These are phyloP conservation scores for Osmozyma mogii DNA, from an alignment of 805 yeast species.

Conservation along the genomic window DNA sequence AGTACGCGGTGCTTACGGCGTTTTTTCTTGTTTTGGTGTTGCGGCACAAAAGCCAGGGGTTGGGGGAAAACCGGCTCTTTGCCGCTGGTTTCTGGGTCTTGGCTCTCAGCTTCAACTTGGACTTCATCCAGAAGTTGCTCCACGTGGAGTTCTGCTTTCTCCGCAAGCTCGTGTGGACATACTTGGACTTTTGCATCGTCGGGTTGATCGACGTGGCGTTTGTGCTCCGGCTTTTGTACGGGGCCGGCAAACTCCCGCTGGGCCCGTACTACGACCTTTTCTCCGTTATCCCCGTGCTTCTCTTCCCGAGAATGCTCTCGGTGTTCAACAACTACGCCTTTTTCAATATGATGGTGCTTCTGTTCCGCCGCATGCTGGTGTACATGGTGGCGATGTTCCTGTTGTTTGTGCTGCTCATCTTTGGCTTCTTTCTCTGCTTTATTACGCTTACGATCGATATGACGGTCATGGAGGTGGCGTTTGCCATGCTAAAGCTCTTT, in stretches of 20 bases:
- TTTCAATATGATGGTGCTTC: slow-evolving; percentile 43
- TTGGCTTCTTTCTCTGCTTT: slow-evolving; percentile 50
- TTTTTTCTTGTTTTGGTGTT: slow-evolving; percentile 24
- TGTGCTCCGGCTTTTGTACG: slow-evolving; percentile 14
- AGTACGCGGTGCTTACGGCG: slow-evolving; percentile 22
- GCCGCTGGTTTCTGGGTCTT: slow-evolving; percentile 38
- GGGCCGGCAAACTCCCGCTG: slow-evolving; percentile 8
- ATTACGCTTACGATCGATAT: slow-evolving; percentile 38
- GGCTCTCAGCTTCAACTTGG: slow-evolving; percentile 40
- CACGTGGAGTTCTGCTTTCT: slow-evolving; percentile 40
- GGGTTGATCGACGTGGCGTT: slow-evolving; percentile 29
- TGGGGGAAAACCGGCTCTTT: slow-evolving; percentile 4
- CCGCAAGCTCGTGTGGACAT: slow-evolving; percentile 46
- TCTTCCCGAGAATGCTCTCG: slow-evolving; percentile 43
- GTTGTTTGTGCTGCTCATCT: slow-evolving; percentile 40
- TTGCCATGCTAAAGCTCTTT: slow-evolving; percentile 43
- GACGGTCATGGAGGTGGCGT: slow-evolving; percentile 38
- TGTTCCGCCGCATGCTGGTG: slow-evolving; percentile 44
- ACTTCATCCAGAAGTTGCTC: slow-evolving; percentile 34
- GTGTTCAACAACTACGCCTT: slow-evolving; percentile 44
- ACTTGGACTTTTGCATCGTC: slow-evolving; percentile 38
- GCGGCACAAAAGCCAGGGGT: slow-evolving; percentile 11
- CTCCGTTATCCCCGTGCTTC: slow-evolving; percentile 38
- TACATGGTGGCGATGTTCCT: slow-evolving; percentile 42
- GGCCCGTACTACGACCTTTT: slow-evolving; percentile 22